Evolutionary conservation across 2,329 filamentous ascomycete genomes (phyloP).

Genomic region (Phymatotrichopsis omnivora): DNA sequence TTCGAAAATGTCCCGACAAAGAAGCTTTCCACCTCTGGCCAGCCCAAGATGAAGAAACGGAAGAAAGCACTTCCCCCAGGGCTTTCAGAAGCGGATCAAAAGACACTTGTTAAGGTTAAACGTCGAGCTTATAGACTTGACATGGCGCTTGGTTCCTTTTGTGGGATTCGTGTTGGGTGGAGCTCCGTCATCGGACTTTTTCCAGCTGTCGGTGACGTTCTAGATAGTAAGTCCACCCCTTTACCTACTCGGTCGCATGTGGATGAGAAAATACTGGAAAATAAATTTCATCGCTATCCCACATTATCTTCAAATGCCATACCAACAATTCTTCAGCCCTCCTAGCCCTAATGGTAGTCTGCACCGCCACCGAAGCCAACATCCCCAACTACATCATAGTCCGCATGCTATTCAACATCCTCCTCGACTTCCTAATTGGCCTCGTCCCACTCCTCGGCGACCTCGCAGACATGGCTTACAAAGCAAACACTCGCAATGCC

Average conservation of each 20-base stretch:
- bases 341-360: conserved; percentile 65
- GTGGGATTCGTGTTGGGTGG: conserved; percentile 76
- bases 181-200: conserved; percentile 73
- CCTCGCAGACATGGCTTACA: conserved; percentile 59
- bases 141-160: conserved; percentile 69
- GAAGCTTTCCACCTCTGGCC: conserved; percentile 48
- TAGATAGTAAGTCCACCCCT: conserved; percentile 43
- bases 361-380: conserved; percentile 64
- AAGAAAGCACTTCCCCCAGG: conserved; percentile 77
- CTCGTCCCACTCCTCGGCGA: conserved; percentile 70
- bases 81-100: conserved; percentile 69
- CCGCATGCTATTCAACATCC: conserved; percentile 73
- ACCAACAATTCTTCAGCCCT: conserved; percentile 41
- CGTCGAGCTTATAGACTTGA: conserved; percentile 77
- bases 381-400: conserved; percentile 51
- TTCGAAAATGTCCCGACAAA: conserved; percentile 74
- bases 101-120: conserved; percentile 77
- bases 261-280: neutral
- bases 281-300: neutral
- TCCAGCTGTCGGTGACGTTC: conserved; percentile 64
- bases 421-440: conserved; percentile 62
- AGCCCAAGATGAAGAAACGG: conserved; percentile 61
- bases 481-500: conserved; percentile 68
- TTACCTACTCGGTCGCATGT: neutral
- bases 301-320: neutral